Base-by-base conservation (phyloP, 2,329 filamentous ascomycete species). In the Colletotrichum theobromicola region DNA sequence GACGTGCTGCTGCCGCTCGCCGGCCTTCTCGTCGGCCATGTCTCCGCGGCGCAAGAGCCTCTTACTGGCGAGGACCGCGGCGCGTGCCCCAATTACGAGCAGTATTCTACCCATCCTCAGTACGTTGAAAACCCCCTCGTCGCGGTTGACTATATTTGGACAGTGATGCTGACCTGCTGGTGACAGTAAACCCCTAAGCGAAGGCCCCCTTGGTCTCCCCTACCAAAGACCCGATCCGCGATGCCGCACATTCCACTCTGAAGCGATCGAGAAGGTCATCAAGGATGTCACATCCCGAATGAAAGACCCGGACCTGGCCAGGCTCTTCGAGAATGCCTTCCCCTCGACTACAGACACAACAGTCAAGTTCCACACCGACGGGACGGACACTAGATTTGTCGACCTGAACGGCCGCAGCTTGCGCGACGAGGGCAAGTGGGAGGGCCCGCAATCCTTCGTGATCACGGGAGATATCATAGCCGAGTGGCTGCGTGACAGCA, bases 271-370 rank as follows among this genome's bases (percentile, higher is more conserved):
- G 83, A 89, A 94, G 80, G 94, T 98, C 66, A 98, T 99, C 76
- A 83, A 91, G 34, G 92, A 98, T 78, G 88, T 99, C 77, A 97
- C 93, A 7, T 89, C 90, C 32, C 93, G 91, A 67, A 94, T 99
- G 86, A 89, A 93, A 74, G 93, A 98, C 80, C 93, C 93, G 18
- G 97, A 98, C 79, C 90, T 99, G 15, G 96, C 96, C 5, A 92
- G 96, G 30, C 88, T 99, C 13, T 99, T 99, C 82, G 95, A 98
- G 82, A 99, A 99, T 81, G 93, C 96, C 3, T 98, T 97, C 77
- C 96, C 96, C 6, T 98, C 97, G 76, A 96, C 94, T 1, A 91
- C 97, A 4, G 95, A 98, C 80, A 98, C 95, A 0, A 98, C 95
- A 0, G 91, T 98, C 77, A 92, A 94, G 79, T 98, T 96, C 89